phyloP scores from a whole-genome alignment of 2,329 filamentous ascomycete species.

The Scedosporium dehoogii region DNA sequence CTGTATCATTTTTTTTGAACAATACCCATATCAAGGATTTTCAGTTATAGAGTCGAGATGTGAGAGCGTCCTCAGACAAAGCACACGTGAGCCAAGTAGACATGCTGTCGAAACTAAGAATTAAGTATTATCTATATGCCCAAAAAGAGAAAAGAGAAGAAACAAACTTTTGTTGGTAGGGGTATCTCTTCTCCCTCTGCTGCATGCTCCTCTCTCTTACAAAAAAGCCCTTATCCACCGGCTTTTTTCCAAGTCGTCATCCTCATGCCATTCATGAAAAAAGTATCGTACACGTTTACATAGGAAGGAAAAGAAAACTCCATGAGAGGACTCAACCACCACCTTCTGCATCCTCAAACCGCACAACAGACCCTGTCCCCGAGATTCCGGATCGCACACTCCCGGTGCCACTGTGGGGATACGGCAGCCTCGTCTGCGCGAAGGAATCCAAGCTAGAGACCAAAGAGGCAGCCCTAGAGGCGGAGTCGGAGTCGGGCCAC shows the following conservation, averaged over 20 bases:
- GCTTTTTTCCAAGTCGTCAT: not conserved
- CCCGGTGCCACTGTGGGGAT: constrained; percentile 24
- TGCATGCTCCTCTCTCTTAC: not conserved
- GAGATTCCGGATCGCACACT: constrained; percentile 29
- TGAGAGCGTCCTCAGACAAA: not conserved
- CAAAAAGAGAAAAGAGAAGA: not conserved
- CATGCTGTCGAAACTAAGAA: not conserved
- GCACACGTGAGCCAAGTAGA: not conserved
- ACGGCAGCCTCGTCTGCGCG: constrained; percentile 31
- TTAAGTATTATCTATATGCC: not conserved
- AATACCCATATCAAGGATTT: too few relatives aligned
- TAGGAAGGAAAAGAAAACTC: not conserved
- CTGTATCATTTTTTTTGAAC: too few relatives aligned
- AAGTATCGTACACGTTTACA: too few relatives aligned
- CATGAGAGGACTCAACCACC: constrained; percentile 17
- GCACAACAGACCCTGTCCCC: constrained; percentile 34
- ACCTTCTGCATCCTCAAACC: constrained; percentile 28
- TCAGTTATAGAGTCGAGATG: too few relatives aligned
- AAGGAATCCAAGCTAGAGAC: constrained; percentile 28
- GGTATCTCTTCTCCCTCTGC: not conserved
- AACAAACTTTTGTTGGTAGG: not conserved
- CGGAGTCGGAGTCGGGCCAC: constrained; percentile 16
- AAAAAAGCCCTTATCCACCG: not conserved
- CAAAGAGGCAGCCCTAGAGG: constrained; percentile 15
- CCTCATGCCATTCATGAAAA: not conserved